Evolutionary conservation across 345 rosid genomes (phyloP), one percentile per base, ranked within the genome.

Genomic region (Salix exigua): DNA sequence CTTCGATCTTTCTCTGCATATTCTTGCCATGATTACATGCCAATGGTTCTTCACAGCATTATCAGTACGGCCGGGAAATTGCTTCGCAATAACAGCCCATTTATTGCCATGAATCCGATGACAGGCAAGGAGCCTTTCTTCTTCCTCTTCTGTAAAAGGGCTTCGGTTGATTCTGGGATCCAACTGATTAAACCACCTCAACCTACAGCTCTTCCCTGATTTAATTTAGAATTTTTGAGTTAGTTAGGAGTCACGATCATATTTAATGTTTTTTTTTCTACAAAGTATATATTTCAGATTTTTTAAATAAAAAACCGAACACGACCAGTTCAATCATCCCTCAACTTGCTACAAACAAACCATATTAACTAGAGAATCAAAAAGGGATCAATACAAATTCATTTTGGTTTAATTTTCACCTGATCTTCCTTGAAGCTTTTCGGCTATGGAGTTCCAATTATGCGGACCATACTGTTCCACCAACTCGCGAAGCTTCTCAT

Each of bases 41-140:
- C 97, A 95, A 48, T 95, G 99, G 81, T 95, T 95, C 93, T 95
- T 95, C 50, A 95, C 97, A 0, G 97, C 97, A 86, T 95, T 95
- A 76, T 95, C 99, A 0, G 99, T 95, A 5, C 99, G 88, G 37
- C 99, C 99, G 0, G 97, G 97, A 61, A 95, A 95, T 38, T 86
- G 84, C 79, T 92, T 86, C 1, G 97, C 92, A 31, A 95, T 95
- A 64, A 90, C 82, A 0, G 99, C 91, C 97, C 99, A 95, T 78
- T 90, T 86, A 70, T 95, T 95, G 21, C 99, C 99, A 33, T 95
- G 97, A 81, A 95, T 85, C 73, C 92, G 79, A 28, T 95, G 99
- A 58, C 92, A 90, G 1, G 87, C 86, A 69, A 95, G 71, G 31
- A 95, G 94, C 72, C 94, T 76, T 72, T 95, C 97, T 71, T 95